phyloP scores from a whole-genome alignment of 2,329 filamentous ascomycete species.

The Emmonsiellopsis sp. region DNA sequence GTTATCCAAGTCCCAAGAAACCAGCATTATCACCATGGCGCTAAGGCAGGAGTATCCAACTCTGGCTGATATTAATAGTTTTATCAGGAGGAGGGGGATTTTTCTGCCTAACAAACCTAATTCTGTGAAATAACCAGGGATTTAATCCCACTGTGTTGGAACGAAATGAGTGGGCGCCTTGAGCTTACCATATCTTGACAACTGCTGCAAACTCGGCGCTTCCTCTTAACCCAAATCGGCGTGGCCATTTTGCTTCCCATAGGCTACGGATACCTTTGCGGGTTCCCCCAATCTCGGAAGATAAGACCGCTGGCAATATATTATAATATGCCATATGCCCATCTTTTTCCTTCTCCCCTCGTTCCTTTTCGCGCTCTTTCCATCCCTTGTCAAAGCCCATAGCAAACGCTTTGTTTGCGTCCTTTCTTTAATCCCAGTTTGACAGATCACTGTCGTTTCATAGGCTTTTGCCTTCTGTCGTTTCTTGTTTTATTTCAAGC shows the following conservation, averaged over 20 bases:
- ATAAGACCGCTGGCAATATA: too few species aligned
- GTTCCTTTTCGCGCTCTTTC: not conserved
- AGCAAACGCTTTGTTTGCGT: slow-evolving; percentile 41
- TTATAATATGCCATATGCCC: not conserved
- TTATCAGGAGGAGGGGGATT: too few species aligned
- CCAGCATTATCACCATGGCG: too few species aligned
- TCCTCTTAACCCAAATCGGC: not conserved
- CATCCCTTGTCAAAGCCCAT: not conserved
- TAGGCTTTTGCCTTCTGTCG: slow-evolving; percentile 29
- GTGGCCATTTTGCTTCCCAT: too few species aligned
- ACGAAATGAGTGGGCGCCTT: not conserved
- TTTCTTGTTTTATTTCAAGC: slow-evolving; percentile 24
- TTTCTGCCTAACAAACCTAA: too few species aligned
- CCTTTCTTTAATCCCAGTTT: slow-evolving; percentile 39
- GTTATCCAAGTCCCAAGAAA: too few species aligned
- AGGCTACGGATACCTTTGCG: too few species aligned
- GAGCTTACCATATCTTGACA: not conserved
- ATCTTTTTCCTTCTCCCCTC: not conserved
- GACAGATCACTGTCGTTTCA: slow-evolving; percentile 22
- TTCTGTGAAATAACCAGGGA: too few species aligned
- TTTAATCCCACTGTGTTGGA: not conserved
- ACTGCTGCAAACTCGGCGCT: not conserved
- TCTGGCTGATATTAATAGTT: too few species aligned
- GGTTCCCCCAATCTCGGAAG: too few species aligned
- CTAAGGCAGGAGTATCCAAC: too few species aligned